These are phyloP conservation scores for Tuber brumale DNA, from an alignment of 495 filamentous ascomycete genomes.

Conservation along the genomic window DNA sequence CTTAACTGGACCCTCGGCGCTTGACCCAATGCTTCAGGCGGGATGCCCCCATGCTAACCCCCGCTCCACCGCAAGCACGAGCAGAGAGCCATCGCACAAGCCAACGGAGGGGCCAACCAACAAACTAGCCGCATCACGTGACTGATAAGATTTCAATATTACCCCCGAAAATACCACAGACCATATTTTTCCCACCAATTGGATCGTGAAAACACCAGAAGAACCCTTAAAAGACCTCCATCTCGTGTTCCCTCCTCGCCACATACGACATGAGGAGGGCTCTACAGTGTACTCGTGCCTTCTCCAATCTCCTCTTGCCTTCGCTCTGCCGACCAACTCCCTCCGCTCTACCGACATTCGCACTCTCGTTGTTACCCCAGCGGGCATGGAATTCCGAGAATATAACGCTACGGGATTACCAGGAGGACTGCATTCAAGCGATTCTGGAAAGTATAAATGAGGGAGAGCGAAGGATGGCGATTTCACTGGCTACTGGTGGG, in stretches of 20 bases:
- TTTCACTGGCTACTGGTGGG: constrained; percentile 85
- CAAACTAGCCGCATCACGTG: neutral
- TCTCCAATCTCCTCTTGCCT: neutral
- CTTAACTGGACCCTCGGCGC: neutral
- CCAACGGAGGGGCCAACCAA: neutral
- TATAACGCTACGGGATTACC: constrained; percentile 59
- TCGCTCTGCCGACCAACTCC: neutral
- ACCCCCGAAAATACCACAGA: neutral
- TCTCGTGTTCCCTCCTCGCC: neutral
- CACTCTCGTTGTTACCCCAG: neutral
- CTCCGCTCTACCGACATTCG: neutral
- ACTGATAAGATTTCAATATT: neutral
- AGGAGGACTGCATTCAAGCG: constrained; percentile 84
- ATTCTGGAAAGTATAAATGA: constrained; percentile 63
- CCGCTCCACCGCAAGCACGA: neutral
- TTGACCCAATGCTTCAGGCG: neutral
- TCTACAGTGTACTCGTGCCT: neutral
- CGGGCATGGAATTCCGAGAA: neutral
- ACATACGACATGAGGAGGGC: neutral
- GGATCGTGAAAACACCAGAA: neutral
- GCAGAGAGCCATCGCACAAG: neutral
- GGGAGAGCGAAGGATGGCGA: constrained; percentile 74
- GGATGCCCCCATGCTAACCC: neutral
- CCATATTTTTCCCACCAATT: neutral
- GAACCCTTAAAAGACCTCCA: neutral